phyloP scores from a whole-genome alignment of 2,329 filamentous ascomycete species.

The Phialocephala sp. region DNA sequence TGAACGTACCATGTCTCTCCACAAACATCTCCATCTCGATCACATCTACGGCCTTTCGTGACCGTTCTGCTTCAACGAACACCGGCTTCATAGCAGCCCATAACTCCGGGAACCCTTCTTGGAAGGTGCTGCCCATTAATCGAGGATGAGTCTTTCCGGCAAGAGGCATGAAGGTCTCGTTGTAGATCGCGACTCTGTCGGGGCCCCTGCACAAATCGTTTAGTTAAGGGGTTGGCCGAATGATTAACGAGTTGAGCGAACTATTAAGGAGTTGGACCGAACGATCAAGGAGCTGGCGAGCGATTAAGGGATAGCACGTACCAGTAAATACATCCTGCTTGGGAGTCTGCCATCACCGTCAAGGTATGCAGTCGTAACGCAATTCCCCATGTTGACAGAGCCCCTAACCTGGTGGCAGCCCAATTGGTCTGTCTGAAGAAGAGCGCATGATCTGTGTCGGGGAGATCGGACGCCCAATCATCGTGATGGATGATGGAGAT shows the following conservation, averaged over 20 bases:
- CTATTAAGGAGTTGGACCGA: too few species aligned
- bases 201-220: constrained; percentile 31
- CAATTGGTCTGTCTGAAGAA: constrained; percentile 36
- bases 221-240: not conserved
- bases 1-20: constrained; percentile 31
- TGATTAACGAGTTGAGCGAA: too few species aligned
- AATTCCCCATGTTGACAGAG: constrained; percentile 30
- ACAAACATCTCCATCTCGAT: constrained; percentile 36
- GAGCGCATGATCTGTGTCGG: constrained; percentile 31
- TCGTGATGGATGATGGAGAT: not conserved
- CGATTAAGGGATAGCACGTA: constrained; percentile 12
- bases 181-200: constrained; percentile 37
- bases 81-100: constrained; percentile 26
- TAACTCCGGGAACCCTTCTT: constrained; percentile 33
- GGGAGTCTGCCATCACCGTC: constrained; percentile 36
- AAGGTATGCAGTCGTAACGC: constrained; percentile 33
- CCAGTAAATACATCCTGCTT: constrained; percentile 36
- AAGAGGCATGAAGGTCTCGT: constrained; percentile 35
- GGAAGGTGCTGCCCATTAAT: constrained; percentile 34
- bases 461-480: constrained; percentile 32
- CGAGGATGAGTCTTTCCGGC: constrained; percentile 35
- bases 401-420: constrained; percentile 32
- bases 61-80: constrained; percentile 31
- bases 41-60: constrained; percentile 32
- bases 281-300: not conserved